Percentiles rank a stretch among this genome's conserved stretches.
Conservation (phyloP, 2,329 filamentous ascomycete genomes). For the Ophiocordyceps sinensis region DNA sequence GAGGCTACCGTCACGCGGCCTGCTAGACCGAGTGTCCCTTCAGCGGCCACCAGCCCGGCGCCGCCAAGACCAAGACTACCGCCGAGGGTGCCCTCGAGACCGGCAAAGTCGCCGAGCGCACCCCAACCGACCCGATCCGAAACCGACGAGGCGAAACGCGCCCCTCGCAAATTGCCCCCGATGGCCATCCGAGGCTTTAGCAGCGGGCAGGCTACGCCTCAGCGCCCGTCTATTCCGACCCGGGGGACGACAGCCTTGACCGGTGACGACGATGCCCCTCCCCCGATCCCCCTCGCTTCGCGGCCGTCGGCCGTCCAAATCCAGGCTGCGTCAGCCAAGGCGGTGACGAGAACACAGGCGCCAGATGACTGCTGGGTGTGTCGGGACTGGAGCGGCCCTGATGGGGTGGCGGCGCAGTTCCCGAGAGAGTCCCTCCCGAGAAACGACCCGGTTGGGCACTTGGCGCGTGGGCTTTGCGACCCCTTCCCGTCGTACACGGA, state of each 20-base stretch:
- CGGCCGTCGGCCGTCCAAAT: conserved; percentile 38
- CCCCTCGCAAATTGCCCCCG: conserved; percentile 3
- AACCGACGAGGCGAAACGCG: conserved; percentile 1
- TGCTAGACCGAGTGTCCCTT: neutral
- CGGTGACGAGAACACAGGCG: conserved; percentile 11
- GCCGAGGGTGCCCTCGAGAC: conserved; percentile 36
- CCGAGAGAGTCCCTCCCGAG: conserved; percentile 57
- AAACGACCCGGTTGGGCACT: conserved; percentile 50
- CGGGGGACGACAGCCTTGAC: neutral
- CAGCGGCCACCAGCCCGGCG: conserved; percentile 14
- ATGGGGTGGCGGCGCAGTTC: conserved; percentile 63
- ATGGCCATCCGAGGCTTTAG: conserved; percentile 10
- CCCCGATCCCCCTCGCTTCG: conserved; percentile 36
- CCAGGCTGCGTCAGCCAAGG: conserved; percentile 24
- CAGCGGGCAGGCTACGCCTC: conserved; percentile 1
- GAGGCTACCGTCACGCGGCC: conserved; percentile 8
- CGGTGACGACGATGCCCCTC: conserved; percentile 26
- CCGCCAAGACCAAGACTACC: conserved; percentile 26
- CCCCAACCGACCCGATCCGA: neutral
- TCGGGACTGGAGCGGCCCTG: conserved; percentile 74
- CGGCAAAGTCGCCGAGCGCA: conserved; percentile 17
- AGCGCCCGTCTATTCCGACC: conserved; percentile 2
- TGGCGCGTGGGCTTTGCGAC: conserved; percentile 64
- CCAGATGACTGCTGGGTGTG: conserved; percentile 56
- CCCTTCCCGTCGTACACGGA: conserved; percentile 74